Percentiles rank a stretch among this genome's conserved stretches.
These are phyloP conservation scores for Sclerotinia subarctica DNA, from an alignment of 2,329 filamentous ascomycete species.

Conservation along the genomic window DNA sequence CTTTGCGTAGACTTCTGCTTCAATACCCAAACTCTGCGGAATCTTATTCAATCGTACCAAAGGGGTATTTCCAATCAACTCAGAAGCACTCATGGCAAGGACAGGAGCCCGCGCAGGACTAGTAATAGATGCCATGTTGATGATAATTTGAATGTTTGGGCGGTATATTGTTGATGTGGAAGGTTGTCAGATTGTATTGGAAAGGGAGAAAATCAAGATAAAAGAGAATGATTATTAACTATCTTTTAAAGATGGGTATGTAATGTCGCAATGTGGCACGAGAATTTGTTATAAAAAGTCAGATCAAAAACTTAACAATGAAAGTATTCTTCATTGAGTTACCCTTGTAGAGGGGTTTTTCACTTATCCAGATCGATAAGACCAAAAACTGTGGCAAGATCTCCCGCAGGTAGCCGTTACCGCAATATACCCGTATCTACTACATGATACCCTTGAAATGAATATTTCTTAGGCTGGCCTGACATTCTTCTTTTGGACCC, in stretches of 20 bases:
- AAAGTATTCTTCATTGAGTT: conserved; percentile 15
- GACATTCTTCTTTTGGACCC: too few relatives aligned
- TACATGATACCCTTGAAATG: too few relatives aligned
- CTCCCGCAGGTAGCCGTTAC: too few relatives aligned
- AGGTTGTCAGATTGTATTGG: neutral
- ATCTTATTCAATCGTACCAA: conserved; percentile 91
- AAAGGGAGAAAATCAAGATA: neutral
- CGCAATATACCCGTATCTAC: too few relatives aligned
- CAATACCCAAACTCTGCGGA: conserved; percentile 83
- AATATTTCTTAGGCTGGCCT: too few relatives aligned
- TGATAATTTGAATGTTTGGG: conserved; percentile 1
- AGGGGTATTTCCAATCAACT: conserved; percentile 95
- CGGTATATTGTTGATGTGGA: neutral
- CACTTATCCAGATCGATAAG: neutral
- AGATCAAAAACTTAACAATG: conserved; percentile 1
- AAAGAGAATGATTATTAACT: neutral
- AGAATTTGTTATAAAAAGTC: conserved; percentile 8
- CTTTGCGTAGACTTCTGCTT: conserved; percentile 87
- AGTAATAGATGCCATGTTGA: conserved; percentile 28
- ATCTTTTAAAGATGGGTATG: neutral
- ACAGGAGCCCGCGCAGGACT: conserved; percentile 31
- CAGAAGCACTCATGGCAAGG: conserved; percentile 61
- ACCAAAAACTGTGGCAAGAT: too few relatives aligned
- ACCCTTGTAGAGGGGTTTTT: neutral
- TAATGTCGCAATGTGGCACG: conserved; percentile 5